Evolutionary conservation across 805 yeast species (phyloP).

Genomic region (Nakazawaea siamensis): DNA sequence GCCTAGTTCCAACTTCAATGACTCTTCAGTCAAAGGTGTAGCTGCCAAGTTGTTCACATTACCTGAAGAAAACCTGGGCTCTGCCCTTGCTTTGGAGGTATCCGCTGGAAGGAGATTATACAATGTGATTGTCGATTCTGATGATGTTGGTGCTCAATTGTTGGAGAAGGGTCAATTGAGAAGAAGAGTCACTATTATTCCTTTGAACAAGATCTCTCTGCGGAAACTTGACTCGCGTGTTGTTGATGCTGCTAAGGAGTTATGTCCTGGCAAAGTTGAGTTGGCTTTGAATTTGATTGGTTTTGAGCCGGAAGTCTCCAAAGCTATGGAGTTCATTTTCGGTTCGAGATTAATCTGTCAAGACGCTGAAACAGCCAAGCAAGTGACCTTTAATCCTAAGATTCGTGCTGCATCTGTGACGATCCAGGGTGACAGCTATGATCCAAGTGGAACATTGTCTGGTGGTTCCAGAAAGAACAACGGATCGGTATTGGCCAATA

Average conservation of each 20-base stretch:
- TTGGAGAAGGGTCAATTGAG: conserved; percentile 71
- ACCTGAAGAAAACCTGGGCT: conserved; percentile 43
- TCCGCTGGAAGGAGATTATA: conserved; percentile 90
- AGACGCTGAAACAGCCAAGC: conserved; percentile 82
- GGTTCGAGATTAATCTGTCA: conserved; percentile 85
- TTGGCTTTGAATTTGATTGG: conserved; percentile 79
- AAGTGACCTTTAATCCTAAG: conserved; percentile 78
- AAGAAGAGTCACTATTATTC: conserved; percentile 85
- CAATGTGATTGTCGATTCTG: conserved; percentile 86
- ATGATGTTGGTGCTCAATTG: conserved; percentile 74
- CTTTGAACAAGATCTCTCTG: conserved; percentile 77
- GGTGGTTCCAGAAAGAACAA: conserved; percentile 80
- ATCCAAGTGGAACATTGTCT: conserved; percentile 90
- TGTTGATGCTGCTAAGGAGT: conserved; percentile 57
- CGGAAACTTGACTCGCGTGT: conserved; percentile 41
- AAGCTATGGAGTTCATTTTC: conserved; percentile 88
- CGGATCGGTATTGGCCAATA: conserved; percentile 49
- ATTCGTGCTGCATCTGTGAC: conserved; percentile 81
- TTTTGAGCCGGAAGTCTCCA: conserved; percentile 58
- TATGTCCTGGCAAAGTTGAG: conserved; percentile 81
- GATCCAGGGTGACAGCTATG: conserved; percentile 87
- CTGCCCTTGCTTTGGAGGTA: conserved; percentile 80
- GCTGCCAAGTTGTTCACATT: conserved; percentile 79
- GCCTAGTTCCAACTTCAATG: conserved; percentile 56
- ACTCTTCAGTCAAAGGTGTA: conserved; percentile 68